phyloP scores from a whole-genome alignment of 1,284 basidiomycete genomes.

The Ceraceosorus bombacis region DNA sequence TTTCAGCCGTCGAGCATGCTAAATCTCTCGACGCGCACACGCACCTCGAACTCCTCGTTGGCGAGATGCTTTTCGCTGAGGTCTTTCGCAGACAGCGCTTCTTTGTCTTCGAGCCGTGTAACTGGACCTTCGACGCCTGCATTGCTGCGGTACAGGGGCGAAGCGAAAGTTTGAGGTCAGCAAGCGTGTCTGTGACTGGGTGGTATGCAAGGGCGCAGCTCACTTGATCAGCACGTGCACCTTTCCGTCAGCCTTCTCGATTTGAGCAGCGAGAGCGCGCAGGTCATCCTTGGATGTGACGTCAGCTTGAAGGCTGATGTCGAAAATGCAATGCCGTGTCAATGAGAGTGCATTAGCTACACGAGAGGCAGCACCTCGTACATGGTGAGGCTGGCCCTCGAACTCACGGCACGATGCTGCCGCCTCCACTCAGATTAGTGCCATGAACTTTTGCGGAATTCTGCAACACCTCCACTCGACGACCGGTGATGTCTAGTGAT shows the following conservation, averaged over 20 bases:
- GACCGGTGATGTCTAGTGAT: constrained; percentile 26
- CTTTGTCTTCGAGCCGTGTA: constrained; percentile 19
- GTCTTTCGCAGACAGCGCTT: constrained; percentile 9
- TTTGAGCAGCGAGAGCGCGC: constrained; percentile 11
- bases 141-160: constrained; percentile 17
- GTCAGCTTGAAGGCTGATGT: constrained; percentile 25
- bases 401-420: constrained; percentile 13
- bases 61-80: constrained; percentile 17
- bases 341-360: too few species aligned
- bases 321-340: constrained; percentile 3
- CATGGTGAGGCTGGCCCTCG: neutral
- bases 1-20: neutral
- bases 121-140: constrained; percentile 34
- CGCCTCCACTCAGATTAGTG: constrained; percentile 5
- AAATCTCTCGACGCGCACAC: neutral
- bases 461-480: constrained; percentile 24
- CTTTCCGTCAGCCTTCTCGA: constrained; percentile 12
- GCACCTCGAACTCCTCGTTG: constrained; percentile 13
- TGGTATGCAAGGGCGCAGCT: neutral
- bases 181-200: neutral
- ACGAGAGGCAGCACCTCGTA: too few species aligned
- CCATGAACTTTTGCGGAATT: constrained; percentile 16
- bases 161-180: neutral
- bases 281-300: constrained; percentile 9
- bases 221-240: constrained; percentile 37